phyloP scores from a whole-genome alignment of 2,329 filamentous ascomycete species.

The Trichoderma sp. region DNA sequence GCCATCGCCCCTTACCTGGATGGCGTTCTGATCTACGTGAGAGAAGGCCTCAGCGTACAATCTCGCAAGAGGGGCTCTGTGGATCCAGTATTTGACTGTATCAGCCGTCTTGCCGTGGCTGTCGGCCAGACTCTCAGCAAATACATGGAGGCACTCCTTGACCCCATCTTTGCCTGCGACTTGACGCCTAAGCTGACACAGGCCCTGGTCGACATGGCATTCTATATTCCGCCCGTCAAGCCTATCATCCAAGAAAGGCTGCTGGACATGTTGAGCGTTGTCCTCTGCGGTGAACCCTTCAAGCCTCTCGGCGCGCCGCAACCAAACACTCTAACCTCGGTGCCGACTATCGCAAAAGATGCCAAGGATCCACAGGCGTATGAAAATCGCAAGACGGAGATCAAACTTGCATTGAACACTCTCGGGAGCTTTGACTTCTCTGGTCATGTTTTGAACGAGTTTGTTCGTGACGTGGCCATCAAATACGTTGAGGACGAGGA shows the following conservation, averaged over 20 bases:
- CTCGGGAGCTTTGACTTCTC: slow-evolving; percentile 97
- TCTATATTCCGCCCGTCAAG: slow-evolving; percentile 95
- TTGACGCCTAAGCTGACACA: slow-evolving; percentile 91
- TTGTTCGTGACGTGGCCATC: slow-evolving; percentile 95
- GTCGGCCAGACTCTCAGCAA: slow-evolving; percentile 97
- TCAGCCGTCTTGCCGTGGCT: slow-evolving; percentile 91
- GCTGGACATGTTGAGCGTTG: slow-evolving; percentile 90
- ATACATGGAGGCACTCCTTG: slow-evolving; percentile 92
- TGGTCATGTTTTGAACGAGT: slow-evolving; percentile 92
- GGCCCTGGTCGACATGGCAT: slow-evolving; percentile 95
- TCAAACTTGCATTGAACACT: slow-evolving; percentile 90
- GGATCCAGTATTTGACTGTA: slow-evolving; percentile 91
- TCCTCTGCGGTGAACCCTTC: slow-evolving; percentile 89
- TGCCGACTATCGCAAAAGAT: slow-evolving; percentile 83
- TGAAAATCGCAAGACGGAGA: slow-evolving; percentile 77
- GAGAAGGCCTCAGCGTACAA: slow-evolving; percentile 82
- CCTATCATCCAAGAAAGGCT: slow-evolving; percentile 89
- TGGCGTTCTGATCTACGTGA: slow-evolving; percentile 87
- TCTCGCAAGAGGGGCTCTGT: slow-evolving; percentile 64
- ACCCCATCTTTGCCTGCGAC: slow-evolving; percentile 95
- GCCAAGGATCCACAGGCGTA: slow-evolving; percentile 79
- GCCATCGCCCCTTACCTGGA: slow-evolving; percentile 94
- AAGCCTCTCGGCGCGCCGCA: slow-evolving; percentile 88
- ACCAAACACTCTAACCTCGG: slow-evolving; percentile 71
- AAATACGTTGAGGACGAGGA: slow-evolving; percentile 98